Evolutionary conservation across 2,329 filamentous ascomycete species (phyloP).

Genomic region (Torrubiella hemipterigena): DNA sequence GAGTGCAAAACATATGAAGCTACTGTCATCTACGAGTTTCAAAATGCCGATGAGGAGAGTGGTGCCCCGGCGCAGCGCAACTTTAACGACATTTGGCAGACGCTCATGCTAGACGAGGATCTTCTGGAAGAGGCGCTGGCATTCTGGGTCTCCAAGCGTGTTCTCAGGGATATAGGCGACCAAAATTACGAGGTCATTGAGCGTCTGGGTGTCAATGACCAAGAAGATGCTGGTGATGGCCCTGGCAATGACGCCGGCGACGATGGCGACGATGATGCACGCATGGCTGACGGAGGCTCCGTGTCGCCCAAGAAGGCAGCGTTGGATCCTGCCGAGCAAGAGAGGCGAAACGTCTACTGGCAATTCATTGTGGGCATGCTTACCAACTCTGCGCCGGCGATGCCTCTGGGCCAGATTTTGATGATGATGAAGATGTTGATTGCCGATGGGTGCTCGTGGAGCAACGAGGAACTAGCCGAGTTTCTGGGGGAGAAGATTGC

Average conservation of each 20-base stretch:
- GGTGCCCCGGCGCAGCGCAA: constrained; percentile 25
- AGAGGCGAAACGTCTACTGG: constrained; percentile 60
- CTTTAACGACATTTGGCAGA: constrained; percentile 40
- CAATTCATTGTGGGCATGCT: constrained; percentile 92
- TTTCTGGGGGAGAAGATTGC: constrained; percentile 71
- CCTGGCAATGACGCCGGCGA: constrained; percentile 18
- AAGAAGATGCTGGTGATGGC: constrained; percentile 12
- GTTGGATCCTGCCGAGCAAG: constrained; percentile 52
- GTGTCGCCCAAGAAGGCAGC: constrained; percentile 40
- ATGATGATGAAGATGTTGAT: constrained; percentile 96
- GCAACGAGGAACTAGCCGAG: constrained; percentile 74
- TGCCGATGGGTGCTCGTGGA: constrained; percentile 78
- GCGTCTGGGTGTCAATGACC: constrained; percentile 34
- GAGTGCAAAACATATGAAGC: constrained; percentile 78
- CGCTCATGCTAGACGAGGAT: constrained; percentile 62
- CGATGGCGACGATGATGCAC: constrained; percentile 12
- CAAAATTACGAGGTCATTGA: constrained; percentile 59
- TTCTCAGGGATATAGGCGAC: constrained; percentile 44
- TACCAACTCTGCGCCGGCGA: constrained; percentile 71
- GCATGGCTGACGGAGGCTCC: too few relatives aligned
- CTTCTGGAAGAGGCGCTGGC: constrained; percentile 54
- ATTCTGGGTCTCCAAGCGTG: constrained; percentile 60
- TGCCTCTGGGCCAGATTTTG: constrained; percentile 69
- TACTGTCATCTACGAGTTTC: constrained; percentile 76
- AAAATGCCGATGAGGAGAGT: constrained; percentile 28